A percentile compares a stretch with the other conserved stretches of the same genome.
phyloP scores from a whole-genome alignment of 1,284 basidiomycete species.

The Trichosporon faecale region DNA sequence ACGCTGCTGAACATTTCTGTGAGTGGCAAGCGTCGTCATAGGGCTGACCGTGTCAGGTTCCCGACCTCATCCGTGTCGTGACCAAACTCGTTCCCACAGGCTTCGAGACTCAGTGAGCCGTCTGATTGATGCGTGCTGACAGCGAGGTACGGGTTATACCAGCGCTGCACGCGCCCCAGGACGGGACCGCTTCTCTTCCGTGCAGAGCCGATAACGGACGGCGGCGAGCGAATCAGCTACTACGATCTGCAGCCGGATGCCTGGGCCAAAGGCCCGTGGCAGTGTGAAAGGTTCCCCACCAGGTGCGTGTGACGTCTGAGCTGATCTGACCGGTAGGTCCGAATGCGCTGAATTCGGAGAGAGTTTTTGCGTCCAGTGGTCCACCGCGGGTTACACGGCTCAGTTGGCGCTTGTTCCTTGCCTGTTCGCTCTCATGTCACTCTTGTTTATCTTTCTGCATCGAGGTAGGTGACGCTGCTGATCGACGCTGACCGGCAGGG shows the following conservation, averaged over 20 bases:
- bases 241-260: slow-evolving; percentile 3
- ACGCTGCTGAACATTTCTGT: slow-evolving; percentile 49
- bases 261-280: slow-evolving; percentile 17
- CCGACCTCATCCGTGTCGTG: slow-evolving; percentile 45
- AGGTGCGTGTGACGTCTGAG: slow-evolving; percentile 28
- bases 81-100: slow-evolving; percentile 41
- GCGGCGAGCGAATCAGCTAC: background rate
- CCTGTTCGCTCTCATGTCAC: slow-evolving; percentile 42
- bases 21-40: slow-evolving; percentile 15
- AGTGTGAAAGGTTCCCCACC: slow-evolving; percentile 48
- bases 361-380: slow-evolving; percentile 48
- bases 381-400: slow-evolving; percentile 47
- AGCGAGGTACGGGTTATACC: slow-evolving; percentile 49
- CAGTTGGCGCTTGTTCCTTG: slow-evolving; percentile 50
- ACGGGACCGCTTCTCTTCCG: slow-evolving; percentile 33
- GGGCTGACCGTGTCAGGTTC: slow-evolving; percentile 29
- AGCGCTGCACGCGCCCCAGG: slow-evolving; percentile 43
- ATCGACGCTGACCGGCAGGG: slow-evolving; percentile 25
- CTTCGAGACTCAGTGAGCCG: slow-evolving; percentile 48
- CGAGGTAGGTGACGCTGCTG: slow-evolving; percentile 30
- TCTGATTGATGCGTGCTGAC: background rate
- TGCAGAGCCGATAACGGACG: slow-evolving; percentile 33
- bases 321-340: slow-evolving; percentile 32
- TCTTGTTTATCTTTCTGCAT: slow-evolving; percentile 51
- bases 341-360: slow-evolving; percentile 51